Evolutionary conservation across 768 basidiomycete genomes (phyloP).

Genomic region (Trametes gibbosa): DNA sequence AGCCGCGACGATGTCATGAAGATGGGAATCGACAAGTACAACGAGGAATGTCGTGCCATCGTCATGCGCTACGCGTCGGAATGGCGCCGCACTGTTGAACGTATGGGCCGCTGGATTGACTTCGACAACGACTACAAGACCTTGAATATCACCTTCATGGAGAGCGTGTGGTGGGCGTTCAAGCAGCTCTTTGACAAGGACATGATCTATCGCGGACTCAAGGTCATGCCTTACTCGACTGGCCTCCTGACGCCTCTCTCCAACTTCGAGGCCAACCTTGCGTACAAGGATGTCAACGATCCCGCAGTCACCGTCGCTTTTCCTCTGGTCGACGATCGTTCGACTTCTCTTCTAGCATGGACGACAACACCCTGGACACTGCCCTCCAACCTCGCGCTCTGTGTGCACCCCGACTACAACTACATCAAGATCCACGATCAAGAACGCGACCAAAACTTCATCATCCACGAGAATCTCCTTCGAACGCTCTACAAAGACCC

Average conservation of each 20-base stretch:
- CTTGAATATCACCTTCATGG: conserved; percentile 91
- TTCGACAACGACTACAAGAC: conserved; percentile 99
- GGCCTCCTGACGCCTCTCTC: conserved; percentile 94
- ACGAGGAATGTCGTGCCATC: conserved; percentile 92
- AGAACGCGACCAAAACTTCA: conserved; percentile 83
- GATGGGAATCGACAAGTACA: conserved; percentile 97
- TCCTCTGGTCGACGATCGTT: conserved; percentile 89
- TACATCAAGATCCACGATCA: conserved; percentile 97
- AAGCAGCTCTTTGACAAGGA: conserved; percentile 88
- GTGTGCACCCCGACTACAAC: conserved; percentile 93
- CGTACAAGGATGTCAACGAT: conserved; percentile 91
- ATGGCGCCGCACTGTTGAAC: conserved; percentile 93
- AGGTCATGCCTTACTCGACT: conserved; percentile 98
- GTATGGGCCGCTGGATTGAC: conserved; percentile 99
- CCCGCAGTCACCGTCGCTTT: conserved; percentile 94
- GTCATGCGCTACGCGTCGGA: conserved; percentile 96
- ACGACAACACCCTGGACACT: conserved; percentile 99
- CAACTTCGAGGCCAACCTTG: conserved; percentile 94
- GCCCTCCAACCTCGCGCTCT: conserved; percentile 91
- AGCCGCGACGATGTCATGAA: conserved; percentile 90
- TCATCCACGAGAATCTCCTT: conserved; percentile 86
- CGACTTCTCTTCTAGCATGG: conserved; percentile 91
- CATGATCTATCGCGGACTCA: conserved; percentile 88
- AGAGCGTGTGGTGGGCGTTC: conserved; percentile 99
- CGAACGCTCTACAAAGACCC: conserved; percentile 92